A percentile compares a stretch with the other conserved stretches of the same genome.
Conservation (phyloP, 176 grass and related monocot species). For the Rhynchospora tenuis region DNA sequence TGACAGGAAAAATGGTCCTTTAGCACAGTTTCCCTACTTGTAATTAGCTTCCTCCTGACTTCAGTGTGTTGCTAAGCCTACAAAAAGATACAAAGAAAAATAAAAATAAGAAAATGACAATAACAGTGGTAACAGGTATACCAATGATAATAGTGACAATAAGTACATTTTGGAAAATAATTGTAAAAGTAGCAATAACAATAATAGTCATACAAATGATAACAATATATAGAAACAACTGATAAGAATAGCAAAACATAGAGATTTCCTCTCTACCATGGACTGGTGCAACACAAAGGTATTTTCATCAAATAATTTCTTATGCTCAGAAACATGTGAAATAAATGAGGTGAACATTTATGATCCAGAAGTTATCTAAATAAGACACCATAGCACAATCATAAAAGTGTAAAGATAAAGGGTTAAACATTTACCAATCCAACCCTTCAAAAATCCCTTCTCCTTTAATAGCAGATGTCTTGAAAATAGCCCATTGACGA, state of each 20-base stretch:
- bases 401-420: neutral
- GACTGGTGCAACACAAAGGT: neutral
- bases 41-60: slow-evolving; percentile 73
- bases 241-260: neutral
- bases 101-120: slow-evolving; percentile 4
- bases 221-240: neutral
- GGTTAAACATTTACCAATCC: slow-evolving; percentile 68
- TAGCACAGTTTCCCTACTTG: slow-evolving; percentile 7
- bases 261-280: neutral
- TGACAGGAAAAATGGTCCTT: slow-evolving; percentile 4
- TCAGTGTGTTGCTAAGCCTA: slow-evolving; percentile 96
- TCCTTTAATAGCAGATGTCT: slow-evolving; percentile 98
- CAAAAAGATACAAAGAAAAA: slow-evolving; percentile 14
- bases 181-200: neutral
- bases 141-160: neutral
- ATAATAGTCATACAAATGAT: neutral
- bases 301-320: neutral
- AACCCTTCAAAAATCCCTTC: slow-evolving; percentile 99
- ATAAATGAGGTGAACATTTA: neutral
- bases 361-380: neutral
- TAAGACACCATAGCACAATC: neutral
- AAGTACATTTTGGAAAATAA: neutral
- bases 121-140: neutral
- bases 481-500: slow-evolving; percentile 98
- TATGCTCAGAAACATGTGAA: neutral